A percentile compares a stretch with the other conserved stretches of the same genome.
Conservation (phyloP, 306 rosid species). For the Corylus americana region DNA sequence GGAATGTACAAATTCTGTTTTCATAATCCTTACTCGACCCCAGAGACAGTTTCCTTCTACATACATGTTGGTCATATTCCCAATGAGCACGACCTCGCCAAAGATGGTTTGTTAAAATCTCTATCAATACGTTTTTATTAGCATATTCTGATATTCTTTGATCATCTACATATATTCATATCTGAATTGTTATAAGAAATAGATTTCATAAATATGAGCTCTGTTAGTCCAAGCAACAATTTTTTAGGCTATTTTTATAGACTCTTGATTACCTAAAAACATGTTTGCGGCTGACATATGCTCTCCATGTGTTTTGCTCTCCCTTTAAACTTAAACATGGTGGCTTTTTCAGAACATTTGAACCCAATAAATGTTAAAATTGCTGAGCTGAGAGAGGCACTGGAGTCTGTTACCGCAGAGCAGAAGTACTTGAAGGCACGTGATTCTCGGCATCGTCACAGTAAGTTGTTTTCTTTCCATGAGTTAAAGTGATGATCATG, state of each 20-base stretch:
- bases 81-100: constrained; percentile 84
- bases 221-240: not conserved
- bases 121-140: constrained; percentile 15
- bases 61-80: constrained; percentile 98
- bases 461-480: constrained; percentile 54
- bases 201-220: not conserved
- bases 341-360: constrained; percentile 78
- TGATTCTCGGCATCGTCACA: constrained; percentile 89
- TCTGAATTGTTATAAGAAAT: not conserved
- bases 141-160: constrained; percentile 4
- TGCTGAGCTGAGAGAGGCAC: constrained; percentile 96
- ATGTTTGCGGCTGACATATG: constrained; percentile 5
- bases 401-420: constrained; percentile 90
- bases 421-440: constrained; percentile 96
- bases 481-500: not conserved
- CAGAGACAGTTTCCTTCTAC: constrained; percentile 98
- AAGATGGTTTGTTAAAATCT: constrained; percentile 67
- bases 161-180: constrained; percentile 3
- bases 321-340: constrained; percentile 1
- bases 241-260: too few relatives aligned
- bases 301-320: not conserved
- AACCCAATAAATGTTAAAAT: constrained; percentile 98
- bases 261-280: too few relatives aligned
- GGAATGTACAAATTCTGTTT: constrained; percentile 98
- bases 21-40: constrained; percentile 90